Percentiles rank a stretch among this genome's conserved stretches.
phyloP scores from a whole-genome alignment of 208 protist genomes.

The Leishmania braziliensis region DNA sequence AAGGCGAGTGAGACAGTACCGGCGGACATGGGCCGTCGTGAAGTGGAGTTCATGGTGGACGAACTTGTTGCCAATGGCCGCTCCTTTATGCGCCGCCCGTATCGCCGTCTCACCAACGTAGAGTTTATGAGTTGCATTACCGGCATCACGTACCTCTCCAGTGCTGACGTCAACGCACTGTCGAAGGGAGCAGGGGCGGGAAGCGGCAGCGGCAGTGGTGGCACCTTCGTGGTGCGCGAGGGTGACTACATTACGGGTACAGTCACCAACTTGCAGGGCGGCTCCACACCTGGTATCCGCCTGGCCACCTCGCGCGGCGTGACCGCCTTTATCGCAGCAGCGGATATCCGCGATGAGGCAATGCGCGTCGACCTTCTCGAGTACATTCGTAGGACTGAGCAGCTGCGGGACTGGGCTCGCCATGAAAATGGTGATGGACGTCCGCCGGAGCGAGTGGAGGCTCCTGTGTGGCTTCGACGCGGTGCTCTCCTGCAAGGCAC shows the following conservation, averaged over 20 bases:
- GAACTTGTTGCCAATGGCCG: conserved; percentile 58
- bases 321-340: conserved; percentile 59
- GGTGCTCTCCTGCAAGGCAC: conserved; percentile 74
- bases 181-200: conserved; percentile 1
- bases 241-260: conserved; percentile 74
- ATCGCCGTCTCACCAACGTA: conserved; percentile 63
- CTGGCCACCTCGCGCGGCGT: conserved; percentile 70
- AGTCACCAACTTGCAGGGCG: conserved; percentile 53
- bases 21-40: conserved; percentile 45
- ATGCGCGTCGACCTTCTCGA: conserved; percentile 58
- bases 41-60: conserved; percentile 66
- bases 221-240: conserved; percentile 61
- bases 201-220: conserved; percentile 14
- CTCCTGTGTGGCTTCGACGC: conserved; percentile 64
- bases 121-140: conserved; percentile 76
- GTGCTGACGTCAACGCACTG: conserved; percentile 23
- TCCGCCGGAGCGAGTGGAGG: conserved; percentile 6
- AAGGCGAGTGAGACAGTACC: not conserved
- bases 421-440: not conserved
- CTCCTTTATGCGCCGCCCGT: conserved; percentile 70
- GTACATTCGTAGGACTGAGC: conserved; percentile 46
- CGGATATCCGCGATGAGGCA: conserved; percentile 58
- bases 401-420: conserved; percentile 23
- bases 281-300: conserved; percentile 47
- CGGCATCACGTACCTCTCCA: conserved; percentile 60